Conservation (phyloP, 2,329 filamentous ascomycete genomes). For the Trichophyton simii region DNA sequence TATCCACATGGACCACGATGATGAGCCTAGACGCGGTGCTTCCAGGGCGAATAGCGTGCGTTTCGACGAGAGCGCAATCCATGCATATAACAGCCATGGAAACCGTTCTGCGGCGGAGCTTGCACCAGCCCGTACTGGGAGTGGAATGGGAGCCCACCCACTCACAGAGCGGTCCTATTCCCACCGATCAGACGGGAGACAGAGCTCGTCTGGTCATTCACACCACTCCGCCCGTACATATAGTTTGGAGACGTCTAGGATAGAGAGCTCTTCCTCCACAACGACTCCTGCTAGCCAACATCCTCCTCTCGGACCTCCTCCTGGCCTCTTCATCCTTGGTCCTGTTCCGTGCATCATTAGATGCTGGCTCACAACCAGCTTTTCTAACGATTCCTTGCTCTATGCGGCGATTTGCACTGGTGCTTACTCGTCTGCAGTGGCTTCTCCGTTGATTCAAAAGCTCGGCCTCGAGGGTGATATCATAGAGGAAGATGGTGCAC, state of each 20-base stretch:
- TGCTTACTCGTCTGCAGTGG: conserved; percentile 75
- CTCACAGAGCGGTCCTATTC: conserved; percentile 87
- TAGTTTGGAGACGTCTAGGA: conserved; percentile 61
- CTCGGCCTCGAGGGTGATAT: conserved; percentile 58
- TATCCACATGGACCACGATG: conserved; percentile 73
- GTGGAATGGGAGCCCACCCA: conserved; percentile 62
- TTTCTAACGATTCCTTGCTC: conserved; percentile 75
- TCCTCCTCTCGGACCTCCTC: conserved; percentile 53
- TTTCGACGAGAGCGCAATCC: conserved; percentile 90
- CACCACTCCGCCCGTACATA: conserved; percentile 67
- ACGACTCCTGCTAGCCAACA: conserved; percentile 53
- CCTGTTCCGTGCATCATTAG: conserved; percentile 88
- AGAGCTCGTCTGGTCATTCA: conserved; percentile 83
- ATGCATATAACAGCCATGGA: conserved; percentile 76
- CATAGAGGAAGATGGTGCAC: conserved; percentile 51
- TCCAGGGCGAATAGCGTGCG: conserved; percentile 94
- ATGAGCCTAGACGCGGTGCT: conserved; percentile 71
- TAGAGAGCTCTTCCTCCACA: conserved; percentile 49
- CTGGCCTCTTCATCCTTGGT: conserved; percentile 72
- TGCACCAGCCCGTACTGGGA: conserved; percentile 61
- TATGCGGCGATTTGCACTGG: conserved; percentile 90
- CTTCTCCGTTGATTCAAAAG: conserved; percentile 59
- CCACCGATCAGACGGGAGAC: conserved; percentile 88
- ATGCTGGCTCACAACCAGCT: conserved; percentile 85
- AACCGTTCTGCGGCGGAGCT: conserved; percentile 76